These are phyloP conservation scores for Penicillium ochrochloron DNA, from an alignment of 495 filamentous ascomycete genomes.

Conservation along the genomic window DNA sequence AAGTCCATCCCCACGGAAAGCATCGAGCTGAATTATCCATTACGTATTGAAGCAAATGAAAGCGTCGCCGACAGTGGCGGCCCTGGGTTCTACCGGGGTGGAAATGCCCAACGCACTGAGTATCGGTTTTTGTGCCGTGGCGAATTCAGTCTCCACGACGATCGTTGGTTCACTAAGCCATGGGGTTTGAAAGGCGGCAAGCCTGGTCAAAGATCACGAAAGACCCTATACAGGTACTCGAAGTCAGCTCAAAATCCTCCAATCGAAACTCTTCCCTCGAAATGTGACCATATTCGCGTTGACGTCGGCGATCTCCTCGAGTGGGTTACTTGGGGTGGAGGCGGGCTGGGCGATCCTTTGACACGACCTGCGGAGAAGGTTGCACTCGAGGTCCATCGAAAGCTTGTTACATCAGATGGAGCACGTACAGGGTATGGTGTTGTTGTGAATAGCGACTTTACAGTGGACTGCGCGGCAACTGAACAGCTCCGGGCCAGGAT, in stretches of 20 bases:
- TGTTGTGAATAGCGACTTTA: constrained; percentile 38
- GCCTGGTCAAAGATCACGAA: constrained; percentile 49
- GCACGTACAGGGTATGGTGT: constrained; percentile 50
- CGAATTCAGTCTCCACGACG: constrained; percentile 54
- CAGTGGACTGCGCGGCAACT: constrained; percentile 36
- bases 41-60: constrained; percentile 54
- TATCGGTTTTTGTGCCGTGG: constrained; percentile 53
- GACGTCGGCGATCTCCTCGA: constrained; percentile 53
- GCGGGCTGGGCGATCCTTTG: constrained; percentile 54
- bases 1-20: constrained; percentile 56
- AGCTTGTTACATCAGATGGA: constrained; percentile 50
- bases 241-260: constrained; percentile 33
- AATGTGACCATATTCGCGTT: constrained; percentile 55
- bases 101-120: constrained; percentile 52
- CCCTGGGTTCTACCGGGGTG: constrained; percentile 51
- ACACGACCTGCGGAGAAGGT: constrained; percentile 51
- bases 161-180: constrained; percentile 57
- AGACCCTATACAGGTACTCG: constrained; percentile 47
- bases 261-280: constrained; percentile 42
- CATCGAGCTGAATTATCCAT: constrained; percentile 55
- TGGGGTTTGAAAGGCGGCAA: constrained; percentile 55
- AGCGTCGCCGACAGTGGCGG: constrained; percentile 55
- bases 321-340: constrained; percentile 58
- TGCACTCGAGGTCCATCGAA: constrained; percentile 50
- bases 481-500: constrained; percentile 36